Base-by-base conservation (phyloP, 768 basidiomycete species). In the Tricholoma sp. region DNA sequence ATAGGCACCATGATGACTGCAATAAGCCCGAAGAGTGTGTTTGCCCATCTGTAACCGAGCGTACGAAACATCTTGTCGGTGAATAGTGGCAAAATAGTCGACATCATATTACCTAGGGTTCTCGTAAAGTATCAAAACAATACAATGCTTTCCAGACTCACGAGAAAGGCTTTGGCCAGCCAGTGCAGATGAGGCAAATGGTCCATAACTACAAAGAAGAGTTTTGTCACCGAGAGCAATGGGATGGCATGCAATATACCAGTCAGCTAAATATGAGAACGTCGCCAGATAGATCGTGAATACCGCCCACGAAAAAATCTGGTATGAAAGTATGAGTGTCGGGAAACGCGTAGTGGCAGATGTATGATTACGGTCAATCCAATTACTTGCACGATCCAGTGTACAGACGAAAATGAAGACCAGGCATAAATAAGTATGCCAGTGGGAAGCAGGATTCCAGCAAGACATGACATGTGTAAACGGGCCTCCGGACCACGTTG, bases 361-460 rank as follows among this genome's bases (percentile, higher is more conserved):
- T 13, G 18, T 50, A 12, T 59, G 71, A 7, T 64, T n/a, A 74
- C 73, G 7, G 63, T 66, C 13, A 87, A 76, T 2, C 80, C 87
- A 29, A 88, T 76, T 18, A 74, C 74, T 20, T 80, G 75, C 0
- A 70, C 81, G 37, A 86, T 80, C 88, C 89, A 91, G 54, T 76
- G 79, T 2, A 89, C 73, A 12, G 59, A 62, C 0, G 76, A 55
- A 57, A 74, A 80, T 11, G 83, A 80, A 3, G 84, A 82, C 83
- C 86, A 89, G 0, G 84, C 87, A 60, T 84, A 91, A 29, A 89
- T 81, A 68, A 89, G 80, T 79, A 87, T 84, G n/a, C 79, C 80
- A 0, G 68, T 58, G 0, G 86, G 85, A 47, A 85, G 72, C 11
- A 83, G 61, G 41, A 86, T 42, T 0, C 76, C 79, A 0, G 82